Base-by-base conservation (phyloP, 176 grass and related monocot genomes). In the Eragrostis curvula region DNA sequence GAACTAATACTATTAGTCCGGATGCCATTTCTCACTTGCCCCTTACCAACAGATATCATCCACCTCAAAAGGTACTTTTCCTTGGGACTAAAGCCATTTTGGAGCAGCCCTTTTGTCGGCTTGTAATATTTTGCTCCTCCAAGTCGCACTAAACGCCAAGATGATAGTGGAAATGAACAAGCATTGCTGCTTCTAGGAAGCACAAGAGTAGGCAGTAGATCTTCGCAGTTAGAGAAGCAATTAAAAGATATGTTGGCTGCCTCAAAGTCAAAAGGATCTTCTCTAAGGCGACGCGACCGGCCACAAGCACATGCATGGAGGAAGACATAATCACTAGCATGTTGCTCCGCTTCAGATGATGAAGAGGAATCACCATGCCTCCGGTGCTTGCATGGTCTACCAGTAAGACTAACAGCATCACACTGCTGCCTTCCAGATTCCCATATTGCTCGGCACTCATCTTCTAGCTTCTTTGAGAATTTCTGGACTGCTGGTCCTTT, bases 221-320 rank as follows among this genome's bases (percentile, higher is more conserved):
- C 86, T 75, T 98, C 96, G 5, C 96, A 98, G 70, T 91, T 95
- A 39, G 90, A 57, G 77, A 95, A 93, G 75, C 86, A 90, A 81
- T 82, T 93, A 75, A 95, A 98, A 66, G 83, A 87, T 69, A 95
- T 23, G 48, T 98, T 95, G 15, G 90, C 96, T 66, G 83, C 84
- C 64, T 91, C 79, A 82, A 98, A 91, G 75, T 95, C 90, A 88
- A 93, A 98, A 73, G 96, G 96, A 78, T 98, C 96, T 42, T 98
- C 90, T 84, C 84, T 84, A 74, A 95, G 85, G 32, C 85, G 56
- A 77, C 96, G 86, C 57, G 90, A 95, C 45, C 92, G 80, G n/a
- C 96, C 96, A 76, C 96, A 98, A 63, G 92, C 88, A 83, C 96
- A 98, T n/a, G 96, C 92, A 91, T 95, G 96, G 83, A 95, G 91